Percentiles rank a stretch among this genome's conserved stretches.
These are phyloP conservation scores for Saccharomycopsis olivae DNA, from an alignment of 805 yeast genomes.

Conservation along the genomic window DNA sequence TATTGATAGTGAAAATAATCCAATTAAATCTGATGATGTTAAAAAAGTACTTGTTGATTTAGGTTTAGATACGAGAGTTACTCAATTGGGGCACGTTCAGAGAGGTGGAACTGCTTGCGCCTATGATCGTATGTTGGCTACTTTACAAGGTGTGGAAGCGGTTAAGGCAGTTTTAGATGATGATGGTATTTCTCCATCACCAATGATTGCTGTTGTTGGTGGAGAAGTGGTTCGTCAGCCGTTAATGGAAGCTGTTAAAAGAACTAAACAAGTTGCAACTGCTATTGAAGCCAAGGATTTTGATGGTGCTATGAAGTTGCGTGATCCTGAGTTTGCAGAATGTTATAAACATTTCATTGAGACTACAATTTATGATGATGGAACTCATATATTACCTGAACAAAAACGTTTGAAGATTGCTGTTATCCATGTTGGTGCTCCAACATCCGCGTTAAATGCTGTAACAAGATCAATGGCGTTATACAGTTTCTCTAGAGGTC, in stretches of 20 bases:
- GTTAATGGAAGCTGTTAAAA: constrained; percentile 78
- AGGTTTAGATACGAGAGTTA: constrained; percentile 89
- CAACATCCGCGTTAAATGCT: constrained; percentile 92
- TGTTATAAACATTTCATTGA: constrained; percentile 56
- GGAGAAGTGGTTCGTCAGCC: constrained; percentile 80
- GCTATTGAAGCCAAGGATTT: constrained; percentile 77
- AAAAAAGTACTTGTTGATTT: constrained; percentile 71
- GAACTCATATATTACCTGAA: constrained; percentile 42
- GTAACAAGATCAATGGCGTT: constrained; percentile 86
- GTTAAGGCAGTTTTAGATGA: constrained; percentile 83
- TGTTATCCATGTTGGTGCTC: constrained; percentile 90
- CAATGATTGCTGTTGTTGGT: constrained; percentile 84
- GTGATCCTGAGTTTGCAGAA: constrained; percentile 85
- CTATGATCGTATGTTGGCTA: constrained; percentile 81
- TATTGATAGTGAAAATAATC: constrained; percentile 66
- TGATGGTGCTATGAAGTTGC: constrained; percentile 72
- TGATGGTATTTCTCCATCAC: constrained; percentile 88
- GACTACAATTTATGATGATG: constrained; percentile 59
- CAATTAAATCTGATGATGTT: constrained; percentile 73
- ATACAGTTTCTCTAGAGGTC: constrained; percentile 84
- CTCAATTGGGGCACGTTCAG: constrained; percentile 95
- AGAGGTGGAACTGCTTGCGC: constrained; percentile 99
- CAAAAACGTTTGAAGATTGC: constrained; percentile 64
- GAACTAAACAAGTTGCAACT: constrained; percentile 81
- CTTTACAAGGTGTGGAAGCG: constrained; percentile 96